These are phyloP conservation scores for Fusarium sp. DNA, from an alignment of 2,329 filamentous ascomycete species.

Conservation along the genomic window DNA sequence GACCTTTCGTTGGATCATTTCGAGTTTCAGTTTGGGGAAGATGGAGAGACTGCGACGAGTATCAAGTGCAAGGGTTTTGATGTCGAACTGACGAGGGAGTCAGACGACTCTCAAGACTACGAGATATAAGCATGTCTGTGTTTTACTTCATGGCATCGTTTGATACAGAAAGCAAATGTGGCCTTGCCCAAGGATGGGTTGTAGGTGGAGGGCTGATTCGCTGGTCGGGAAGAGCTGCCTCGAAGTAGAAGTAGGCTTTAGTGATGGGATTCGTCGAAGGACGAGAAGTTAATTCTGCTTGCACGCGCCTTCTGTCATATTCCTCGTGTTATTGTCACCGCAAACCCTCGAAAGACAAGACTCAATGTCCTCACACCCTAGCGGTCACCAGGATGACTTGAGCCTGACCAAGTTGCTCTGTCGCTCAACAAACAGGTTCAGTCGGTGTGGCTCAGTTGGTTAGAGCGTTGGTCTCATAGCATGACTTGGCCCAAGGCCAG, in stretches of 20 bases:
- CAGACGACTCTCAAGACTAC: not conserved
- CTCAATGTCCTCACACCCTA: too few relatives aligned
- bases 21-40: not conserved
- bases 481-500: not conserved
- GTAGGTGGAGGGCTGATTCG: not conserved
- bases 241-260: not conserved
- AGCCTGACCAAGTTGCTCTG: not conserved
- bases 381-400: not conserved
- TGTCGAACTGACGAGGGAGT: not conserved
- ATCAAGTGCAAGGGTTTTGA: constrained; percentile 11
- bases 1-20: constrained; percentile 7
- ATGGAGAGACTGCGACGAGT: not conserved
- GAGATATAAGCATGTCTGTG: too few relatives aligned
- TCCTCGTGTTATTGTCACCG: fast-evolving
- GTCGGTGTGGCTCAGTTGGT: not conserved
- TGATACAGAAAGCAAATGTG: not conserved
- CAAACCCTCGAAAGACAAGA: not conserved
- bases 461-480: not conserved
- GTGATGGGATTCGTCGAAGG: not conserved
- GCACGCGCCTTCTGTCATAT: not conserved
- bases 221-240: not conserved
- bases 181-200: not conserved
- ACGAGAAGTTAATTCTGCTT: not conserved
- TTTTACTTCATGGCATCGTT: not conserved
- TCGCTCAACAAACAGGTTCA: not conserved